Conservation (phyloP, 2,329 filamentous ascomycete genomes). For the Thielaviopsis euricoi region DNA sequence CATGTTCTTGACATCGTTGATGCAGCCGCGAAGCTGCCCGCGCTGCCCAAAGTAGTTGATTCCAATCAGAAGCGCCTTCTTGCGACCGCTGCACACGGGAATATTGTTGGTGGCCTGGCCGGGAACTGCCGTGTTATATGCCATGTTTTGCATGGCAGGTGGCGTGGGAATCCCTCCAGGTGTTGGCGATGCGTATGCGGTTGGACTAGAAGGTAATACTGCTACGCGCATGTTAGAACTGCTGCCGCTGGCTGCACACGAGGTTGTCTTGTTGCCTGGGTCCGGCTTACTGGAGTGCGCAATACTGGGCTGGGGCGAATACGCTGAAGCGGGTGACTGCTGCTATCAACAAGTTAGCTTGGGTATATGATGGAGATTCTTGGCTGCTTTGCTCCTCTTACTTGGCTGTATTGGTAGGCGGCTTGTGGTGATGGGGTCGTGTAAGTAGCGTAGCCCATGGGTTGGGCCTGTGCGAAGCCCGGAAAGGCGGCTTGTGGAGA, state of each 20-base stretch:
- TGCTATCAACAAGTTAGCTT: neutral
- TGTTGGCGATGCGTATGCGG: neutral
- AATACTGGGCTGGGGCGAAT: slow-evolving; percentile 3
- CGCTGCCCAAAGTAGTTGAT: slow-evolving; percentile 95
- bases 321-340: neutral
- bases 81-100: slow-evolving; percentile 54
- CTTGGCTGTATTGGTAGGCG: slow-evolving; percentile 38
- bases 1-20: slow-evolving; percentile 98
- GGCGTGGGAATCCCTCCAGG: neutral
- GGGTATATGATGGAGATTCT: neutral
- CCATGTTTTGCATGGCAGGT: neutral
- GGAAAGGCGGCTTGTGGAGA: neutral
- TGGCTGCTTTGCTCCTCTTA: slow-evolving; percentile 18
- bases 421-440: neutral
- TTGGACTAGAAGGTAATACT: neutral
- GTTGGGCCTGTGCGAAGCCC: neutral
- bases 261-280: too few relatives aligned
- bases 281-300: neutral
- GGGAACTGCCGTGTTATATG: slow-evolving; percentile 40
- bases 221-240: neutral
- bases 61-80: slow-evolving; percentile 81
- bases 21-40: slow-evolving; percentile 80
- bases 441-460: neutral
- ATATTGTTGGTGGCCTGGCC: neutral
- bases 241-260: too few relatives aligned